A percentile compares a stretch with the other conserved stretches of the same genome.
phyloP scores from a whole-genome alignment of 148 eudicot genomes.

The Selenicereus undatus region DNA sequence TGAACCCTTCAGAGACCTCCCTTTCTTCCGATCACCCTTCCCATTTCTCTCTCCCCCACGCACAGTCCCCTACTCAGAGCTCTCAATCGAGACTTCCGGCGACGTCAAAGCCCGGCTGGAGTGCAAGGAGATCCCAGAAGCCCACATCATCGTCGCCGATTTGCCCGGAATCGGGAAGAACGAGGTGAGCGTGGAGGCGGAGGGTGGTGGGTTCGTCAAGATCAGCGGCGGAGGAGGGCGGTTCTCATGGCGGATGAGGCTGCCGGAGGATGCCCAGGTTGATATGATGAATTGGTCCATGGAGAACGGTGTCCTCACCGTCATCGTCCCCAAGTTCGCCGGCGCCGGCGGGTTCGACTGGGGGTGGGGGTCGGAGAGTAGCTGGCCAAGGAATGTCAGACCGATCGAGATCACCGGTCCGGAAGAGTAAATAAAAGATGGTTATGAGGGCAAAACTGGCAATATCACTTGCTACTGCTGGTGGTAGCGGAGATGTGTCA shows the following conservation, averaged over 20 bases:
- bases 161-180: conserved; percentile 27
- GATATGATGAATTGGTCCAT: conserved; percentile 24
- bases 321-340: conserved; percentile 33
- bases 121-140: conserved; percentile 38
- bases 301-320: conserved; percentile 39
- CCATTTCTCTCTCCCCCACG: conserved; percentile 4
- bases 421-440: conserved; percentile 6
- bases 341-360: neutral
- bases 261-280: conserved; percentile 29
- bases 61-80: conserved; percentile 32
- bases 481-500: neutral
- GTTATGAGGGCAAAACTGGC: neutral
- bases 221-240: conserved; percentile 29
- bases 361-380: neutral
- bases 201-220: conserved; percentile 19
- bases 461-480: neutral
- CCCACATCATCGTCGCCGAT: conserved; percentile 32
- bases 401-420: conserved; percentile 29
- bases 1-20: conserved; percentile 4
- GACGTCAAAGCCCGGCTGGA: conserved; percentile 26
- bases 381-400: conserved; percentile 20
- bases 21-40: conserved; percentile 10
- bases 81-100: conserved; percentile 33
- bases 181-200: conserved; percentile 22
- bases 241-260: conserved; percentile 30